phyloP scores from a whole-genome alignment of 495 filamentous ascomycete genomes.

The Penicillium fimorum region DNA sequence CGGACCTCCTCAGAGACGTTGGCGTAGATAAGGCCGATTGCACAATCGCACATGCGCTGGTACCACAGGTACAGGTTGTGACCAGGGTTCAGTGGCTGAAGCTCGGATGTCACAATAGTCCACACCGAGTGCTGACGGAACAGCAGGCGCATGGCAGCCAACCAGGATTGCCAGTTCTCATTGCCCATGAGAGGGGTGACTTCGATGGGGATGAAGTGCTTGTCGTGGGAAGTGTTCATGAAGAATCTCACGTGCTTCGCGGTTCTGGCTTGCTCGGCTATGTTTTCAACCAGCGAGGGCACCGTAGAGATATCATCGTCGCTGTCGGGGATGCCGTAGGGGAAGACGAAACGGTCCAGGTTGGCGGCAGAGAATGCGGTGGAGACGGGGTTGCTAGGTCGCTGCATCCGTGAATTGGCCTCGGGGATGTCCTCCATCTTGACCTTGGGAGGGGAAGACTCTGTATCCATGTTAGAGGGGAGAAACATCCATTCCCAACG shows the following conservation, averaged over 20 bases:
- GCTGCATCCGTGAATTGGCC: neutral
- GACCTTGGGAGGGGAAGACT: neutral
- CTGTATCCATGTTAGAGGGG: conserved; percentile 5
- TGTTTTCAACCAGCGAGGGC: neutral
- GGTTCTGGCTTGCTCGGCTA: neutral
- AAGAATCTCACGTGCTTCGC: conserved; percentile 11
- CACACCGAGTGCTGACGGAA: conserved; percentile 19
- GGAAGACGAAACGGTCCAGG: neutral
- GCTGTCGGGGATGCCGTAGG: neutral
- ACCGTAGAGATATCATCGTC: neutral
- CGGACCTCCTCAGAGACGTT: conserved; percentile 12
- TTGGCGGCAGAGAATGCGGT: neutral
- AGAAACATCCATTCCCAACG: neutral
- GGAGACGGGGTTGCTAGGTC: neutral
- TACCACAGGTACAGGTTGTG: conserved; percentile 13
- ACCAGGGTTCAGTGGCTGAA: neutral
- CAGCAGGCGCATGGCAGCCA: neutral
- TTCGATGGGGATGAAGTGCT: conserved; percentile 11
- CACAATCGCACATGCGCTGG: conserved; percentile 12
- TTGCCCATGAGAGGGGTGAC: neutral
- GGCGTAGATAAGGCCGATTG: conserved; percentile 7
- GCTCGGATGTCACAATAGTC: neutral
- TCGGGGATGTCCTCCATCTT: neutral
- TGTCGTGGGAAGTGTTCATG: conserved; percentile 8
- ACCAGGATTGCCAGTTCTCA: conserved; percentile 2